Conservation (phyloP, 345 rosid species). For the Odontarrhena argentea region DNA sequence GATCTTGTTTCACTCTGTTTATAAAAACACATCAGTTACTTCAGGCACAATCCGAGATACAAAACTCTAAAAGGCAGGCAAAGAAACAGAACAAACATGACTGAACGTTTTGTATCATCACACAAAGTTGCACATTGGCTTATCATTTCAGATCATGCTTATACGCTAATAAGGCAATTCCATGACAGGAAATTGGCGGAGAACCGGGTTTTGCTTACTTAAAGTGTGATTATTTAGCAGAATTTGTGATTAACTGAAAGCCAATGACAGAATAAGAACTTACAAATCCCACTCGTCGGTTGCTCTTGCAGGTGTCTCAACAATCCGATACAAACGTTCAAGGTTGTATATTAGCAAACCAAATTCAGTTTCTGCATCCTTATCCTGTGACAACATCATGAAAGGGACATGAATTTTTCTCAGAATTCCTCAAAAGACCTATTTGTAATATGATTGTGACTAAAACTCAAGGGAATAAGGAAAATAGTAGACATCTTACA, state of each 20-base stretch:
- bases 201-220: constrained; percentile 5
- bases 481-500: constrained; percentile 50
- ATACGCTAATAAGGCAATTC: neutral
- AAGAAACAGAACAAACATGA: constrained; percentile 6
- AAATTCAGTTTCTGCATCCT: constrained; percentile 71
- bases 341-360: constrained; percentile 77
- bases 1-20: constrained; percentile 81
- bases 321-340: constrained; percentile 68
- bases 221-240: constrained; percentile 12
- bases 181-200: neutral
- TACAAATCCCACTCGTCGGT: constrained; percentile 90
- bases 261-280: constrained; percentile 33
- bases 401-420: constrained; percentile 17
- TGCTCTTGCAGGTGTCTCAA: constrained; percentile 69
- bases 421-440: neutral
- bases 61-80: neutral
- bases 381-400: constrained; percentile 53
- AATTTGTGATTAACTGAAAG: neutral
- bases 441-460: neutral
- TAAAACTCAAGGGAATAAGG: neutral
- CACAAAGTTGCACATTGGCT: neutral
- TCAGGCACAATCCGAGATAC: constrained; percentile 1
- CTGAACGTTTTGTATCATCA: neutral
- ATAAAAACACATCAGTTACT: constrained; percentile 21
- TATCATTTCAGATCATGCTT: neutral